Evolutionary conservation across 2,329 filamentous ascomycete species (phyloP), one percentile per base, ranked within the genome.

Genomic region (Clarireedia hainanense): DNA sequence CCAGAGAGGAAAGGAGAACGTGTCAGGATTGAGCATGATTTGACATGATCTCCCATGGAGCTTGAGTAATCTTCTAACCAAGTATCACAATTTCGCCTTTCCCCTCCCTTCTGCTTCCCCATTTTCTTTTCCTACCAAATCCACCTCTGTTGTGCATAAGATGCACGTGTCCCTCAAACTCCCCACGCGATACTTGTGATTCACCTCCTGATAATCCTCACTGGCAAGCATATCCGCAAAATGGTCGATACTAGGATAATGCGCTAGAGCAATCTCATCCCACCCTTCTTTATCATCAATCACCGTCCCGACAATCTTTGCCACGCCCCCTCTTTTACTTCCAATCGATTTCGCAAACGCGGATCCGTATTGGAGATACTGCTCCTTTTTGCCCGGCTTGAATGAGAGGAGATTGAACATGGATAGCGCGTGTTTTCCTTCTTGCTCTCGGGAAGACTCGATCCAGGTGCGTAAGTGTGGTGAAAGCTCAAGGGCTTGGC

Each of bases 371-470:
- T 76, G 70, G 17, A 78, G 70, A 62, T 85, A 86, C 48, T 73
- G 71, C 24, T 70, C 68, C 63, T 83, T 80, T 58, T 72, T 75
- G 10, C 73, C 75, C 0, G 68, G 71, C 45, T 73, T 73, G 69
- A 86, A 85, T 40, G 80, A 73, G 4, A 86, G 73, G 3, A 85
- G 70, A 58, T 86, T 85, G 40, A 85, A 72, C 83, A 85, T 86
- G 1, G 78, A 80, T 1, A 85, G 77, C 0, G 82, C 76, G 39
- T 60, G 57, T 65, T 69, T 60, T 46, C 64, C 67, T 70, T 66
- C 64, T 64, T 60, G 57, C 36, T 59, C 48, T 20, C 61, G 54
- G 52, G 74, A 74, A 0, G 4, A 70, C 57, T 55, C 27, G 65
- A 82, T 78, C 75, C 81, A 85, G 0, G 63, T 40, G 12, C 73